Evolutionary conservation across 805 yeast species (phyloP).

Genomic region (Kockiozyma suomiensis): DNA sequence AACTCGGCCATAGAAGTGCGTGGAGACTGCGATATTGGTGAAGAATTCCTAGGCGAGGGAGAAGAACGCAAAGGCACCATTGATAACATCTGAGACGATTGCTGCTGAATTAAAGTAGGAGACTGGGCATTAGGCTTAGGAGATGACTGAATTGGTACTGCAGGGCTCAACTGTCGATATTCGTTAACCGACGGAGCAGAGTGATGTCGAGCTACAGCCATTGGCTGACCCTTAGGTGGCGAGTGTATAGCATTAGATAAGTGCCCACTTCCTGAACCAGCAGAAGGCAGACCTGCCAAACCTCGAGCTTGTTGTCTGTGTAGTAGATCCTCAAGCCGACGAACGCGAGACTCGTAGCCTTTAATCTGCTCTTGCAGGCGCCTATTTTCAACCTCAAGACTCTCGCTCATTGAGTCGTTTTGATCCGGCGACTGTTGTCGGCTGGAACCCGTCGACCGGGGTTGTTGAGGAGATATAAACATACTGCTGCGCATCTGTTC

Average conservation of each 20-base stretch:
- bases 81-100: background rate
- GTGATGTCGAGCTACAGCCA: constrained; percentile 12
- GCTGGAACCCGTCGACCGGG: constrained; percentile 2
- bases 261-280: constrained; percentile 20
- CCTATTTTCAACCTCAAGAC: constrained; percentile 9
- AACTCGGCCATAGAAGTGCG: constrained; percentile 4
- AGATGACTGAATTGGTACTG: background rate
- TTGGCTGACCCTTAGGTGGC: constrained; percentile 5
- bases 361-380: constrained; percentile 49
- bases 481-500: constrained; percentile 24
- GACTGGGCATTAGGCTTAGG: background rate
- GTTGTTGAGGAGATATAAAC: constrained; percentile 13
- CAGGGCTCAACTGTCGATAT: background rate
- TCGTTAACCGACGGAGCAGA: constrained; percentile 6
- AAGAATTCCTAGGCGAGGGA: background rate
- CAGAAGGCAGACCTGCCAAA: background rate
- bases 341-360: constrained; percentile 72
- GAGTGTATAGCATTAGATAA: background rate
- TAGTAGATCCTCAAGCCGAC: constrained; percentile 71
- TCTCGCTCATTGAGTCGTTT: background rate
- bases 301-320: constrained; percentile 59
- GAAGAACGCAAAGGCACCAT: background rate
- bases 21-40: constrained; percentile 13
- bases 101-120: constrained; percentile 1
- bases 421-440: constrained; percentile 9